A percentile compares a stretch with the other conserved stretches of the same genome.
These are phyloP conservation scores for Ganoderma lingzhi DNA, from an alignment of 1,284 basidiomycete species.

Conservation along the genomic window DNA sequence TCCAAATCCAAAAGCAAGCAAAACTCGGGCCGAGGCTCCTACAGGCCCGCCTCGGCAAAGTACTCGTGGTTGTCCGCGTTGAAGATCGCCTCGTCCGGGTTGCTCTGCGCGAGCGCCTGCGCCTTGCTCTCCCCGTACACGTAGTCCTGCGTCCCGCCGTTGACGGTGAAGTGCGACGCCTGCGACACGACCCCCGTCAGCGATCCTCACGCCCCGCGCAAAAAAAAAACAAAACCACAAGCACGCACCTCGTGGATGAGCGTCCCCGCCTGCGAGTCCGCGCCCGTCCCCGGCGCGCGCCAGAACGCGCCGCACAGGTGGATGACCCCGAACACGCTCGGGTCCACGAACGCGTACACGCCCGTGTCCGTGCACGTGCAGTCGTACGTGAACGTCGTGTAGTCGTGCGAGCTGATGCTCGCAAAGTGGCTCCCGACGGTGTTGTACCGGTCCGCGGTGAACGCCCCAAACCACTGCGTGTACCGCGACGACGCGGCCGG, in stretches of 20 bases:
- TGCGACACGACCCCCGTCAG: conserved; percentile 11
- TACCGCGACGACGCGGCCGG: background rate
- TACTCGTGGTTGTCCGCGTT: conserved; percentile 63
- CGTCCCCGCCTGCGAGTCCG: conserved; percentile 52
- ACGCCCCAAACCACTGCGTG: background rate
- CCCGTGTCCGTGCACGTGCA: background rate
- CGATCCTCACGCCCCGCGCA: conserved; percentile 5
- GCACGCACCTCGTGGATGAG: conserved; percentile 40
- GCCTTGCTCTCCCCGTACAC: conserved; percentile 54
- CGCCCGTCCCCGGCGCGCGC: conserved; percentile 53
- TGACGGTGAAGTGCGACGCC: conserved; percentile 55
- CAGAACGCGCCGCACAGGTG: conserved; percentile 60
- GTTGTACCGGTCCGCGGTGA: background rate
- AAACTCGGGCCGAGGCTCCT: too few relatives aligned
- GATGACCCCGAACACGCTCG: conserved; percentile 48
- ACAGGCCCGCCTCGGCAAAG: conserved; percentile 50
- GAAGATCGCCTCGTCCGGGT: conserved; percentile 47
- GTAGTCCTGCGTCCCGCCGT: conserved; percentile 54
- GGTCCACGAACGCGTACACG: conserved; percentile 44
- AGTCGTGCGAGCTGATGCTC: background rate
- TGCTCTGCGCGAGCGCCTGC: conserved; percentile 49
- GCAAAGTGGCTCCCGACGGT: background rate
- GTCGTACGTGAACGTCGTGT: background rate
- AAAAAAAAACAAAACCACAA: background rate
- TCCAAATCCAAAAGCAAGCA: too few relatives aligned